Base-by-base conservation (phyloP, 768 basidiomycete genomes). In the Postia placenta region DNA sequence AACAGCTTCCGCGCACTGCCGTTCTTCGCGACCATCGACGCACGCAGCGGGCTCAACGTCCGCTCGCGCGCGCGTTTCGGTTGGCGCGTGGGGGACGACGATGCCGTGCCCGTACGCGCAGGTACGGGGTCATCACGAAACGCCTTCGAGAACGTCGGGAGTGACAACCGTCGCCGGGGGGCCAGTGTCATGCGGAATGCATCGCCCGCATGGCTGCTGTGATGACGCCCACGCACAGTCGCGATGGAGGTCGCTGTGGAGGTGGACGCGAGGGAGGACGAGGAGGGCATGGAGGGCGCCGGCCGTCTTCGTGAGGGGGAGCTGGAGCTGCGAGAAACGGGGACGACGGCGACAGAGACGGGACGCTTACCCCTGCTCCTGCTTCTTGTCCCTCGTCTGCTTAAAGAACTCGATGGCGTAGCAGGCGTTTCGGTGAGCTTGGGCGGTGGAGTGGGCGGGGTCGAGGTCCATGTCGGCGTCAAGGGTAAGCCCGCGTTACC, bases 401-500 rank as follows among this genome's bases (percentile, higher is more conserved):
- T 24, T 5, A 26, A 38, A 19, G 46, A 3, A 27, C 42, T n/a
- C 19, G 20, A 22, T 11, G 24, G 39, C 46, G 33, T 30, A 5
- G 25, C 42, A 6, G 35, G 20, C 24, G n/a, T n/a, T n/a, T n/a
- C n/a, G n/a, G n/a, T n/a, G n/a, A 19, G 46, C 24, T 53, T 57
- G 48, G 71, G 65, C 19, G 78, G 78, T 30, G 80, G 79, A 11
- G 80, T 80, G 23, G 79, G 79, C 23, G 78, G 80, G 9, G 75
- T 78, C 12, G 79, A 74, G 37, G 73, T 76, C 79, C 80, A 80
- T 42, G 73, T 78, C 38, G 79, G 78, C 2, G 74, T 64, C 28
- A 65, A 22, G 2, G 47, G n/a, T 6, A 27, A 12, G 12, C 5
- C 9, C 7, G 15, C 4, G 15, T 45, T n/a, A 22, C 19, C 17